Percentiles rank a stretch among this genome's conserved stretches.
phyloP scores from a whole-genome alignment of 1,139 yeast genomes.

The Zygoascus meyerae region DNA sequence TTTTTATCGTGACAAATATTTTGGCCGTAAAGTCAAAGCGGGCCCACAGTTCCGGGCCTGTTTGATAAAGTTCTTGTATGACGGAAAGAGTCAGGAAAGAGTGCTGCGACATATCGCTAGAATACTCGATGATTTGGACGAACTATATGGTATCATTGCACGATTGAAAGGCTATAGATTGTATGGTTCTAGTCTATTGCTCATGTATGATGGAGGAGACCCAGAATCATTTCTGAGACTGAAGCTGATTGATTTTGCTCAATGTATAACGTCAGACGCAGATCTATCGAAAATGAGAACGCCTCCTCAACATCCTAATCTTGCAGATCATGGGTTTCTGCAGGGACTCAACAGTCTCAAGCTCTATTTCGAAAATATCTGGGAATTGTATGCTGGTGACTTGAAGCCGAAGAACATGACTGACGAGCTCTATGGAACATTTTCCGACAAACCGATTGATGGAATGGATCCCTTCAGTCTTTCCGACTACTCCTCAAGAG shows the following conservation, averaged over 20 bases:
- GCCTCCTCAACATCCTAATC: constrained; percentile 63
- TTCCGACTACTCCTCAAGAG: constrained; percentile 4
- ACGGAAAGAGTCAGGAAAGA: constrained; percentile 55
- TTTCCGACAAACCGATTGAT: constrained; percentile 17
- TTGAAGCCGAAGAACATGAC: constrained; percentile 15
- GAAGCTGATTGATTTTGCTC: constrained; percentile 91
- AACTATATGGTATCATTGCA: constrained; percentile 50
- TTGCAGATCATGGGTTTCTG: constrained; percentile 77
- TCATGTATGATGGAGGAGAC: constrained; percentile 75
- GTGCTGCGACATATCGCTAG: constrained; percentile 64
- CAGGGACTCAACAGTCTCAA: constrained; percentile 70
- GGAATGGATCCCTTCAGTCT: constrained; percentile 10
- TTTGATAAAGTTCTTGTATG: constrained; percentile 69
- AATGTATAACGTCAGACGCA: constrained; percentile 73
- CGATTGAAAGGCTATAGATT: constrained; percentile 73
- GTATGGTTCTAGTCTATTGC: constrained; percentile 82
- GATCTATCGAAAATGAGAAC: constrained; percentile 40
- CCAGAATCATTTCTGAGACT: constrained; percentile 42
- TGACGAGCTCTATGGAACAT: constrained; percentile 13
- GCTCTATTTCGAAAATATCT: constrained; percentile 44
- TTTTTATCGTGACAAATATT: constrained; percentile 79
- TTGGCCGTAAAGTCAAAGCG: constrained; percentile 71
- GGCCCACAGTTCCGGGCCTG: constrained; percentile 75
- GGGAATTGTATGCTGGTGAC: constrained; percentile 25
- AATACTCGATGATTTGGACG: constrained; percentile 54